phyloP scores from a whole-genome alignment of 2,329 filamentous ascomycete species.

The Dactylellina cionopaga region DNA sequence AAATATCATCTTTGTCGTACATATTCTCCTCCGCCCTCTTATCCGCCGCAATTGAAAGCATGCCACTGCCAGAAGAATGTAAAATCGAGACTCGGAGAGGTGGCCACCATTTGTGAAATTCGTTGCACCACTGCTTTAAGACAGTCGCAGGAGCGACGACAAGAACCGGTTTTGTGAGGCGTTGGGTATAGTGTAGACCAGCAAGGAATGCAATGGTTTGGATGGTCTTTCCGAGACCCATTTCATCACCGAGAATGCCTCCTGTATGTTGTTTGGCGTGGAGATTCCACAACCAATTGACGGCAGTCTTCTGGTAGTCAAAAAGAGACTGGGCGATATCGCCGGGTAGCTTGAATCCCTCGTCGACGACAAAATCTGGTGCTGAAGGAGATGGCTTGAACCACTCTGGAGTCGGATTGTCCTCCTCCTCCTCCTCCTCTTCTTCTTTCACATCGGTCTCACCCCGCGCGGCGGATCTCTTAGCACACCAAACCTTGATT shows the following conservation, averaged over 20 bases:
- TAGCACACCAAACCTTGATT: constrained; percentile 77
- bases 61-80: constrained; percentile 94
- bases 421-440: constrained; percentile 62
- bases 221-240: constrained; percentile 97
- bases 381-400: constrained; percentile 85
- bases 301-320: constrained; percentile 95
- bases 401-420: constrained; percentile 73
- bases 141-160: constrained; percentile 94
- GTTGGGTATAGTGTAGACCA: constrained; percentile 89
- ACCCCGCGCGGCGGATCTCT: constrained; percentile 60
- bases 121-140: constrained; percentile 96
- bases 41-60: constrained; percentile 79
- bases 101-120: constrained; percentile 99
- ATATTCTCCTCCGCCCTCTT: constrained; percentile 68
- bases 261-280: constrained; percentile 84
- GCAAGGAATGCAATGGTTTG: constrained; percentile 85
- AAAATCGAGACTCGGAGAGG: constrained; percentile 93
- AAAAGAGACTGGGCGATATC: constrained; percentile 94
- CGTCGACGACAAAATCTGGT: constrained; percentile 77
- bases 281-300: constrained; percentile 94
- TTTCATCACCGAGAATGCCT: constrained; percentile 95
- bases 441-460: background rate
- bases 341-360: constrained; percentile 82
- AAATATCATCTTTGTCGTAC: constrained; percentile 66
- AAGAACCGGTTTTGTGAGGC: constrained; percentile 81